Evolutionary conservation across 2,329 filamentous ascomycete genomes (phyloP), one percentile per base, ranked within the genome.

Genomic region (Ascochyta clinopodiicola): DNA sequence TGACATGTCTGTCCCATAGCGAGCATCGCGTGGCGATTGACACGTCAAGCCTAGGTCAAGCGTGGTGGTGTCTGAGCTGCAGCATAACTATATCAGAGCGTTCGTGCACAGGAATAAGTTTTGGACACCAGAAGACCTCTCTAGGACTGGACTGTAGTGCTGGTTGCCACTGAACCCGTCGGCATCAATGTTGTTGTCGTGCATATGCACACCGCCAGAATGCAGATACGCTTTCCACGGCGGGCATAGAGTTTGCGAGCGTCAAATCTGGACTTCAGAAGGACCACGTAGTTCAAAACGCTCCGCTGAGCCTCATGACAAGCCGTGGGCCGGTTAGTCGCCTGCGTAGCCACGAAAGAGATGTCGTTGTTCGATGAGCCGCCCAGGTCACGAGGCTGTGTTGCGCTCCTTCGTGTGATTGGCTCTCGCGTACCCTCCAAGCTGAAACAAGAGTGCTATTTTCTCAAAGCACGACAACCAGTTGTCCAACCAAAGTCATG

Each of bases 401-500:
- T 13, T 37, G 34, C n/a, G 2, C 21, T 25, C 35, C 29, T 6
- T 36, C 49, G 40, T 59, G 50, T 63, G 51, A 72, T 70, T 70
- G 70, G 70, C 37, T 49, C 27, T 21, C 24, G 29, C 17, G n/a
- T 49, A 40, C 22, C 22, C 45, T 55, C 34, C n/a, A 39, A 21
- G 40, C 49, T 70, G 69, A 73, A 73, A 71, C 69, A 60, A 45
- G 43, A 45, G 54, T 56, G 49, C 45, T 48, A 56, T 47, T 21
- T 22, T 45, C 27, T 59, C 59, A 58, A 60, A 51, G 59, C 60
- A 66, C 62, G 22, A 63, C 63, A 54, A 66, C 72, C 72, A 73
- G 45, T 74, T 68, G 56, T 68, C 64, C 57, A 57, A 51, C 64
- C 59, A 62, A 46, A 57, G 29, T 44, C 48, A 35, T 48, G 35